Base-by-base conservation (phyloP, 1,284 basidiomycete genomes). In the Puccinia horiana region DNA sequence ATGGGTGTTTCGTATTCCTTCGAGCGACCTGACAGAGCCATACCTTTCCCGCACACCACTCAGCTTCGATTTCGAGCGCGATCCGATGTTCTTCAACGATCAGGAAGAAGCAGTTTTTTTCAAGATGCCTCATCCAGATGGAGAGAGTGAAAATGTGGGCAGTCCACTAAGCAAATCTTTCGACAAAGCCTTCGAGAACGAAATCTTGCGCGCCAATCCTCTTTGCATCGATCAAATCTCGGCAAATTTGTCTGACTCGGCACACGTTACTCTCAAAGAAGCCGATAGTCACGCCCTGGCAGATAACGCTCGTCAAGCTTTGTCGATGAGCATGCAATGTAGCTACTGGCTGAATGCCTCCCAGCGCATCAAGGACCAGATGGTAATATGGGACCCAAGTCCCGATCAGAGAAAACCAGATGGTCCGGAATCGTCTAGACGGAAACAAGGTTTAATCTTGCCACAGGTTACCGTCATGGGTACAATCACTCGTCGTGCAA, bases 401-500 rank as follows among this genome's bases (percentile, higher is more conserved):
- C 86, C 85, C 32, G 88, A 92, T 86, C 90, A 90, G 42, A 83
- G 80, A 37, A 32, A 42, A 16, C 83, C 63, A 42, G 76, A 29
- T 80, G 83, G 63, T 40, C 49, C 52, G 4, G 84, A 84, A 5
- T 88, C 87, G n/a, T 75, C 83, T 8, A 84, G 87, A 42, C 88
- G 89, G 84, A 92, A 92, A 84, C 92, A 92, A 88, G 96, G 96
- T 14, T 91, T 98, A 85, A 98, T 99, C 85, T 88, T 99, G 6
- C 97, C 96, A 0, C 95, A 97, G 87, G 93, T 99, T 73, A 93
- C 98, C 85, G 93, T 95, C 3, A 99, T 99, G 97, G 97, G 97
- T 16, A 98, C 97, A 0, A 94, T 99, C 70, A 99, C 96, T 18
- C 93, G 96, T 14, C 92, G 96, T 32, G 96, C 97, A 1, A 98